A percentile compares a stretch with the other conserved stretches of the same genome.
phyloP scores from a whole-genome alignment of 1,284 basidiomycete genomes.

The Butyriboletus appendiculatus region DNA sequence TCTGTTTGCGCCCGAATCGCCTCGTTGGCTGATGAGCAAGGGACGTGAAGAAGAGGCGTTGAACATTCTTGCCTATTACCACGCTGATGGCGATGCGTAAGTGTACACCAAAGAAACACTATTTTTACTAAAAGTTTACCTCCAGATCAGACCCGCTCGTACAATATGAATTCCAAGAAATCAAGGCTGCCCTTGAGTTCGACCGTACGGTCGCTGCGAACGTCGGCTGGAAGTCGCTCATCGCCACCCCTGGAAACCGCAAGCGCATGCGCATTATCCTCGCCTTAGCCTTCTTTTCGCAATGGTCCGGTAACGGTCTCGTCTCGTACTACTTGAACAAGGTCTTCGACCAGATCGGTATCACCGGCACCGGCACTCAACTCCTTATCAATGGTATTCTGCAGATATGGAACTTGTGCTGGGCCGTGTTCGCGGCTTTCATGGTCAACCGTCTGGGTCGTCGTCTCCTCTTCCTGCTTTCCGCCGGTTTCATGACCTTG shows the following conservation, averaged over 20 bases:
- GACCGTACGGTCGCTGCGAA: conserved; percentile 57
- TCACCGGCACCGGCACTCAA: conserved; percentile 60
- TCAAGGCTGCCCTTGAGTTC: conserved; percentile 69
- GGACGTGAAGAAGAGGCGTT: conserved; percentile 63
- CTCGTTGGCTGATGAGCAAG: conserved; percentile 69
- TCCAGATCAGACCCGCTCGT: conserved; percentile 65
- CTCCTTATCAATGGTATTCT: conserved; percentile 74
- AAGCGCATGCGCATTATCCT: conserved; percentile 69
- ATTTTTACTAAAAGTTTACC: not conserved
- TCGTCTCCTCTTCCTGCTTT: conserved; percentile 65
- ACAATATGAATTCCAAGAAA: conserved; percentile 73
- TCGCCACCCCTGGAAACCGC: conserved; percentile 62
- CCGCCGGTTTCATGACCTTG: conserved; percentile 65
- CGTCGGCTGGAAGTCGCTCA: conserved; percentile 61
- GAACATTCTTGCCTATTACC: conserved; percentile 68
- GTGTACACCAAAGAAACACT: not conserved
- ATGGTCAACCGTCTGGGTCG: conserved; percentile 63
- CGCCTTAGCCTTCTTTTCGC: conserved; percentile 70
- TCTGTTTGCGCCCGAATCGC: conserved; percentile 68
- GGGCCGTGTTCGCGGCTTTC: conserved; percentile 59
- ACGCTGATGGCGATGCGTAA: conserved; percentile 65
- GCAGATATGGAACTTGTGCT: conserved; percentile 72
- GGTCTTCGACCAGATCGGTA: conserved; percentile 71
- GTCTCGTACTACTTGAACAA: conserved; percentile 76
- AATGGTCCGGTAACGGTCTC: conserved; percentile 77